phyloP scores from a whole-genome alignment of 192 early-diverging fungal species.

The Tieghemiomyces parasiticus region DNA sequence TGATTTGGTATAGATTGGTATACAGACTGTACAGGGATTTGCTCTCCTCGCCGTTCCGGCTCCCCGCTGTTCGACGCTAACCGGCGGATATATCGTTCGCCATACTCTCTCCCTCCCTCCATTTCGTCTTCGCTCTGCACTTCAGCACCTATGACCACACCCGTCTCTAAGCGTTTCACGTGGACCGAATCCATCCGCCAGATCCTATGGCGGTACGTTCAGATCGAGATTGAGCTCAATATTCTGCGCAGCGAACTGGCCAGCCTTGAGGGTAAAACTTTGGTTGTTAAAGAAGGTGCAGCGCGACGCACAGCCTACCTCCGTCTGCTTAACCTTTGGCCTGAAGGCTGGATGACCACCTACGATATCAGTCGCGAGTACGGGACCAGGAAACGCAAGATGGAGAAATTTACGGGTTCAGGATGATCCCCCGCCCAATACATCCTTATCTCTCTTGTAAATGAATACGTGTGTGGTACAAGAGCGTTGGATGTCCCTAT shows the following conservation, averaged over 20 bases:
- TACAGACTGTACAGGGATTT: no score
- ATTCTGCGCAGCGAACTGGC: constrained; percentile 1
- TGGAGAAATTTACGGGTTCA: background rate
- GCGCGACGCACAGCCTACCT: constrained; percentile 6
- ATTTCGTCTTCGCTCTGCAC: no score
- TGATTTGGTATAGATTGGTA: no score
- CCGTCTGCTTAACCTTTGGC: background rate
- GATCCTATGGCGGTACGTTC: constrained; percentile 6
- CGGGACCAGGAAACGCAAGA: constrained; percentile 1
- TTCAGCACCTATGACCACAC: no score
- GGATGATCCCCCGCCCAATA: background rate
- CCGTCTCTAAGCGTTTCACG: no score
- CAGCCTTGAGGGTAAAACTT: background rate
- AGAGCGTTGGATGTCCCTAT: no score
- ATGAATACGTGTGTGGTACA: no score
- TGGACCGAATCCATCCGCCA: constrained; percentile 8
- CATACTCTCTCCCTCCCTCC: no score
- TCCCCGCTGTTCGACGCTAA: no score
- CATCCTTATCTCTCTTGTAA: background rate
- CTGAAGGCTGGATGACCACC: constrained; percentile 9
- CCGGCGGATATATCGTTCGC: no score
- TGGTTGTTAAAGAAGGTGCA: background rate
- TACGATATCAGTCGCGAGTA: constrained; percentile 7
- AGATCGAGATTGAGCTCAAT: background rate
- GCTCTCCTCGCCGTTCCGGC: no score